Evolutionary conservation across 2,329 filamentous ascomycete genomes (phyloP), one percentile per base, ranked within the genome.

Genomic region (Aureobasidium sp.): DNA sequence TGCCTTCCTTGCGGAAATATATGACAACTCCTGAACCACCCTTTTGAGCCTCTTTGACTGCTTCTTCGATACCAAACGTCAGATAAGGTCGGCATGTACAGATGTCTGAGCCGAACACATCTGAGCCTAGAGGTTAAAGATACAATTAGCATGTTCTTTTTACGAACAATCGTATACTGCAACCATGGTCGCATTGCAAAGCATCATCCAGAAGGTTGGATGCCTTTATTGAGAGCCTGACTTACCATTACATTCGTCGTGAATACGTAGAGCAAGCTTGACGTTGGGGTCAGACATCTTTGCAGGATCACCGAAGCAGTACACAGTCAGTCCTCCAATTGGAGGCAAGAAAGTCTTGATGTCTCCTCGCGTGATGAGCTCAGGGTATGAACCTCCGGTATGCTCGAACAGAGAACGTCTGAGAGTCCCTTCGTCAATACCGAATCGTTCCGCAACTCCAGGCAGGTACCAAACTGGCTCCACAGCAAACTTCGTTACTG

Each of bases 81-180:
- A 97, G 85, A 73, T 97, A 97, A 17, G 94, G 94, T 62, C 90
- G 84, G 75, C 93, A 97, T 12, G 94, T 97, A 78, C 94, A 97
- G 70, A 97, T 99, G 73, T 99, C 94, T 22, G 91, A 96, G 64
- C 93, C 91, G 73, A 97, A 99, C 47, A 97, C 94, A 76, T 99
- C 94, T 73, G 90, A 95, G 62, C 94, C 94, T 71, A 97, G 97
- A 77, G 94, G 97, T 79, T 89, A 86, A 40, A 22, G 37, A 5
- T 3, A 11, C 6, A 12, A 22, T 40, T 56, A 56, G 37, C 17
- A 19, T 12, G 31, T 33, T 33, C 12, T 9, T 33, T 11, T 9
- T 33, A 8, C 11, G 31, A 33, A 12, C 9, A 33, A 33, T 12
- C 9, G 31, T 33, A 33, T 12, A 33, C 8, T 33, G 31, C 31